phyloP scores from a whole-genome alignment of 805 yeast species.

The Ogataea henricii region DNA sequence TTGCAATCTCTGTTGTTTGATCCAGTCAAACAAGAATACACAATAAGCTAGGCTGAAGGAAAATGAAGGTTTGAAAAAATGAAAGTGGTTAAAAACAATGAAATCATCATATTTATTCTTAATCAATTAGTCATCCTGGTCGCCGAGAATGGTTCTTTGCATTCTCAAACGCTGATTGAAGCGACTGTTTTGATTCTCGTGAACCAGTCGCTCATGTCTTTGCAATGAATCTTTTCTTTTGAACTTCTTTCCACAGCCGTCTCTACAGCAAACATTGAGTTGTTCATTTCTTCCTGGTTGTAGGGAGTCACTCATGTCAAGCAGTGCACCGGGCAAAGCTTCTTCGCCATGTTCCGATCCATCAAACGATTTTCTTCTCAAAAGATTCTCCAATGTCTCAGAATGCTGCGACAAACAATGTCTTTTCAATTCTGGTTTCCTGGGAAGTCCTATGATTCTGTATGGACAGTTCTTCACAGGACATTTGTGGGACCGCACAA shows the following conservation, averaged over 20 bases:
- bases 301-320: not conserved
- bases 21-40: conserved; percentile 8
- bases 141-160: conserved; percentile 25
- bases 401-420: conserved; percentile 52
- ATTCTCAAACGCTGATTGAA: conserved; percentile 37
- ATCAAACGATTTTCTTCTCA: conserved; percentile 9
- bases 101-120: not conserved
- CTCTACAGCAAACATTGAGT: conserved; percentile 22
- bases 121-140: conserved; percentile 9
- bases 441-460: conserved; percentile 49
- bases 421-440: conserved; percentile 50
- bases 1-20: conserved; percentile 2
- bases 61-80: not conserved
- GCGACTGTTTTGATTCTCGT: conserved; percentile 44
- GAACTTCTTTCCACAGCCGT: conserved; percentile 48
- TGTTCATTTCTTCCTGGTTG: conserved; percentile 8
- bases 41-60: not conserved
- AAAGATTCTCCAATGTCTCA: conserved; percentile 17
- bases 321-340: not conserved
- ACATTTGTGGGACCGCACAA: conserved; percentile 45
- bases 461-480: conserved; percentile 50
- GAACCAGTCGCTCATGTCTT: conserved; percentile 56
- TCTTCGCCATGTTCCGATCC: conserved; percentile 7
- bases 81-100: not conserved
- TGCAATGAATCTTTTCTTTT: conserved; percentile 54